Base-by-base conservation (phyloP, 495 filamentous ascomycete genomes). In the Lindgomyces ingoldianus region DNA sequence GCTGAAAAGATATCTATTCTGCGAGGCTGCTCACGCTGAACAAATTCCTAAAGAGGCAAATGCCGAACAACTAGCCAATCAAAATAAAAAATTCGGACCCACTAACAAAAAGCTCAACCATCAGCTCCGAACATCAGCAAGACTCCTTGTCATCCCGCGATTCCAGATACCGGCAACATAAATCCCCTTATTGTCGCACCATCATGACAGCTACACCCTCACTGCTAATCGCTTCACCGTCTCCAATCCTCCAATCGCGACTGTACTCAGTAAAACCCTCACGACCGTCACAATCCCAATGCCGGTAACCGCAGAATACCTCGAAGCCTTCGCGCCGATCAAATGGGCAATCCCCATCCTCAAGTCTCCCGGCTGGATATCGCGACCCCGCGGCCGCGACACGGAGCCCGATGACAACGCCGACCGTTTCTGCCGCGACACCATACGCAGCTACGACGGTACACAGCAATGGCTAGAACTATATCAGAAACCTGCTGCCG, bases 261-360 rank as follows among this genome's bases (percentile, higher is more conserved):
- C n/a, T n/a, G n/a, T n/a, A n/a, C n/a, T n/a, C 16, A n/a, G 14
- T 27, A 41, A 36, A n/a, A 24, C 4, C 9, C 19, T 22, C 45
- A 19, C 26, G 25, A 16, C 11, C 8, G 11, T 22, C 18, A 29
- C 25, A 52, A 8, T 22, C 48, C 26, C 48, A 2, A 51, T 47
- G 11, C 10, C 59, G 24, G 30, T 22, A 54, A 53, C 33, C 33
- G 18, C 59, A 4, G 48, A 29, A 21, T 14, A 30, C 16, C 55
- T 60, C 48, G 55, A 65, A 29, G 26, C 25, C 41, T 67, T 67
- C 58, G 57, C 58, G 14, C 44, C 57, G 16, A 18, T 67, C 39
- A 50, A 30, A 62, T 67, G 64, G 64, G 64, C 64, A 21, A 18
- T 26, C 9, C 57, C 57, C 18, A 25, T 53, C 30, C 46, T 67